Conservation (phyloP, 805 yeast genomes). For the Wickerhamomyces canadensis region DNA sequence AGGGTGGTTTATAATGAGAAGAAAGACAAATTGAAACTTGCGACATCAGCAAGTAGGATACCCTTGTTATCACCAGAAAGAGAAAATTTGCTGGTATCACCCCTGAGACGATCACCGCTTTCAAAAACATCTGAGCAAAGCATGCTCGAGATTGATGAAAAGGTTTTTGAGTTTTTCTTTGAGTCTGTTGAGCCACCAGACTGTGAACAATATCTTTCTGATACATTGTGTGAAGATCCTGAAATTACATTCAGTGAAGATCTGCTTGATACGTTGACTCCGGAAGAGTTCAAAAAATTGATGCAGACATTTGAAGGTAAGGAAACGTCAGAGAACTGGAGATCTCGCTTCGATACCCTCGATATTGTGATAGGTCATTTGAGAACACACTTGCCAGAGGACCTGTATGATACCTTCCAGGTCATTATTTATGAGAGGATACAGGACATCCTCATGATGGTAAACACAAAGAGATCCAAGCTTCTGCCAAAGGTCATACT, state of each 20-base stretch:
- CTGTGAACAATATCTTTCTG: slow-evolving; percentile 12
- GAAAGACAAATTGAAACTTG: no score
- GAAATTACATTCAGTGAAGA: slow-evolving; percentile 5
- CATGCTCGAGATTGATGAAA: neutral
- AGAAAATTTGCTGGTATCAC: no score
- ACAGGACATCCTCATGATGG: slow-evolving; percentile 13
- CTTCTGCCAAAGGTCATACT: slow-evolving; percentile 15
- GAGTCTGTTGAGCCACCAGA: neutral
- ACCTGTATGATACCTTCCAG: slow-evolving; percentile 11
- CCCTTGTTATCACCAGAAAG: neutral
- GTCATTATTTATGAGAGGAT: slow-evolving; percentile 7
- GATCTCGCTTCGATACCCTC: slow-evolving; percentile 8
- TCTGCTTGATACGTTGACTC: slow-evolving; percentile 4
- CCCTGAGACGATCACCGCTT: no score
- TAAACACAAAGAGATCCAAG: slow-evolving; percentile 14
- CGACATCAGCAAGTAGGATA: no score
- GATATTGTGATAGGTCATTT: slow-evolving; percentile 18
- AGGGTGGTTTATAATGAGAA: neutral
- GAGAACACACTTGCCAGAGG: slow-evolving; percentile 13
- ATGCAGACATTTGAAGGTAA: slow-evolving; percentile 8
- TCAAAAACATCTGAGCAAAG: neutral
- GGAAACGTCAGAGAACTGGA: slow-evolving; percentile 22
- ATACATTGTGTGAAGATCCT: slow-evolving; percentile 18
- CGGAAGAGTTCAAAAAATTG: slow-evolving; percentile 7
- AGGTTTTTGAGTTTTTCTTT: neutral